Conservation (phyloP, 2,329 filamentous ascomycete species). For the Calonectria honghensis region DNA sequence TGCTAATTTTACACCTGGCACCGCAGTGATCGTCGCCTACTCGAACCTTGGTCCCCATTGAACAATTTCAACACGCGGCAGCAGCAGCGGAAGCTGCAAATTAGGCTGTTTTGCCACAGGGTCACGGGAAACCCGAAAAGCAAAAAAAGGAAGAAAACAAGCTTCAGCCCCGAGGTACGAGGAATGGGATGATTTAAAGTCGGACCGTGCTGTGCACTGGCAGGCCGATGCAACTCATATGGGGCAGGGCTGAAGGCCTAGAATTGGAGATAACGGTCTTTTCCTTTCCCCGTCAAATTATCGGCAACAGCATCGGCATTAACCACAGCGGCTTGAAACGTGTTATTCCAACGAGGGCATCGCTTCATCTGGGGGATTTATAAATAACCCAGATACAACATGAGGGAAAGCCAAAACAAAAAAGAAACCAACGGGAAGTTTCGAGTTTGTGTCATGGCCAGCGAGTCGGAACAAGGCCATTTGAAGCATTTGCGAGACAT, state of each 20-base stretch:
- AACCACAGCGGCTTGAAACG: background rate
- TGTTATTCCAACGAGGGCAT: background rate
- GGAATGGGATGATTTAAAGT: background rate
- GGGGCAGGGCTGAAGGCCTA: background rate
- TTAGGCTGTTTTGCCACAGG: background rate
- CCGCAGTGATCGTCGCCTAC: background rate
- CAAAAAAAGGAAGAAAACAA: background rate
- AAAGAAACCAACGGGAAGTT: background rate
- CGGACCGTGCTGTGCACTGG: background rate
- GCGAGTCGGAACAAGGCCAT: background rate
- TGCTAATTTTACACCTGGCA: background rate
- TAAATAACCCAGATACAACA: background rate
- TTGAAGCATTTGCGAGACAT: background rate
- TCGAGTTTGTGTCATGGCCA: background rate
- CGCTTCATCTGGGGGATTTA: background rate
- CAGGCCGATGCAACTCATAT: background rate
- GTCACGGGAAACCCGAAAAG: background rate
- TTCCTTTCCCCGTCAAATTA: background rate
- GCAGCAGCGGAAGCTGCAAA: background rate
- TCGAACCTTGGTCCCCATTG: conserved; percentile 1
- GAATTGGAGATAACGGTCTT: background rate
- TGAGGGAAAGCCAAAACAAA: background rate
- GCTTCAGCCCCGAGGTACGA: background rate
- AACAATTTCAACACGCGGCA: background rate
- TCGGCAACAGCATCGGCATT: background rate